Percentiles rank a stretch among this genome's conserved stretches.
Conservation (phyloP, 192 early-diverging fungal species). For the Backusella mclennaniae region DNA sequence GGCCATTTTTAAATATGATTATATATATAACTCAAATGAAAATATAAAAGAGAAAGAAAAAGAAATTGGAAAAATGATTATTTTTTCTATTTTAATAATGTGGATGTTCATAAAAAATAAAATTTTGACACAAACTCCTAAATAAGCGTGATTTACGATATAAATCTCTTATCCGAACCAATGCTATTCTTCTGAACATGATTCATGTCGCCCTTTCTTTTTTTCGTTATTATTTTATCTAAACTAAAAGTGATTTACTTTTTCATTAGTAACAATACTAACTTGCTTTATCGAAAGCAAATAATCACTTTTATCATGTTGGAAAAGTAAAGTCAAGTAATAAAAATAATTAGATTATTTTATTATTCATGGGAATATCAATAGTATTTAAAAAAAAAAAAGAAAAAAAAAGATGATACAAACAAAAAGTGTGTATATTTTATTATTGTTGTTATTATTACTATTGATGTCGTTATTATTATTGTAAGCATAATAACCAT, state of each 20-base stretch:
- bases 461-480: not conserved
- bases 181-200: not conserved
- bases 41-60: conserved; percentile 13
- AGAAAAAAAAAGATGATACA: not conserved
- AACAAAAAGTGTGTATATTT: not conserved
- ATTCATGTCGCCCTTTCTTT: not conserved
- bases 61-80: conserved; percentile 6
- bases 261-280: no score
- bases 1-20: conserved; percentile 11
- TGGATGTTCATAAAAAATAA: not conserved
- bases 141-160: conserved; percentile 3
- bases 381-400: not conserved
- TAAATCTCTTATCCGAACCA: not conserved
- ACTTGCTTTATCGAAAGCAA: no score
- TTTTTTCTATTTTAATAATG: conserved; percentile 10
- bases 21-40: not conserved
- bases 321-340: no score
- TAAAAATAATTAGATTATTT: not conserved
- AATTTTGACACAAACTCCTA: conserved; percentile 4
- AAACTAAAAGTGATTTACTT: no score
- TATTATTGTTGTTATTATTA: not conserved
- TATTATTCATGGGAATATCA: conserved; percentile 1
- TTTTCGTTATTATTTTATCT: no score
- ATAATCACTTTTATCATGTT: no score
- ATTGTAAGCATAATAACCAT: no score